A percentile compares a stretch with the other conserved stretches of the same genome.
Conservation (phyloP, 1,284 basidiomycete species). For the Anthracocystis setariae region DNA sequence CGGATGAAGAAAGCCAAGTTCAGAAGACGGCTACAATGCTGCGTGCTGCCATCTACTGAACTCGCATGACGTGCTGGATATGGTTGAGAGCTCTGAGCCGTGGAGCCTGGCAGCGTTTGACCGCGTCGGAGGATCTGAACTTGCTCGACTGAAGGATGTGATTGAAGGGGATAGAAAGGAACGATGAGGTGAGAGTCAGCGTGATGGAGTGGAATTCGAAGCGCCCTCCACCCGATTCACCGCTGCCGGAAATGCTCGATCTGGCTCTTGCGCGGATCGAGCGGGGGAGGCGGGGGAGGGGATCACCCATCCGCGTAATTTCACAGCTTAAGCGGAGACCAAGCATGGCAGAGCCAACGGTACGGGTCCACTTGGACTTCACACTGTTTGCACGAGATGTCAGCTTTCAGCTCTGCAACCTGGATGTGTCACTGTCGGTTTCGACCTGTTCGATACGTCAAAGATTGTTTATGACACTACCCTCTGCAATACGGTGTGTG, state of each 20-base stretch:
- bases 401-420: too few species aligned
- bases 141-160: background rate
- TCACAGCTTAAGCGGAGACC: background rate
- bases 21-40: too few species aligned
- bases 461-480: too few species aligned
- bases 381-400: background rate
- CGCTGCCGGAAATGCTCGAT: conserved; percentile 3
- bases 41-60: background rate
- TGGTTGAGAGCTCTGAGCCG: background rate
- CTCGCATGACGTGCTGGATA: background rate
- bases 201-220: background rate
- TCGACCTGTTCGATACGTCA: too few species aligned
- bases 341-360: background rate
- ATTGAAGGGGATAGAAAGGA: background rate
- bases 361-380: background rate
- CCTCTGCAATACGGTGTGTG: too few species aligned
- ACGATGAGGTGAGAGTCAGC: conserved; percentile 5
- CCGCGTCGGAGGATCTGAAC: background rate
- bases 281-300: background rate
- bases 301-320: background rate
- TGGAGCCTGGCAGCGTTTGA: background rate
- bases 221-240: conserved; percentile 23
- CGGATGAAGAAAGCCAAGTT: background rate
- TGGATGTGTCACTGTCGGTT: too few species aligned
- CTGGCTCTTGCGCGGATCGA: conserved; percentile 21